Percentiles rank a stretch among this genome's conserved stretches.
These are phyloP conservation scores for Aspergillus nomiae DNA, from an alignment of 2,329 filamentous ascomycete genomes.

Conservation along the genomic window DNA sequence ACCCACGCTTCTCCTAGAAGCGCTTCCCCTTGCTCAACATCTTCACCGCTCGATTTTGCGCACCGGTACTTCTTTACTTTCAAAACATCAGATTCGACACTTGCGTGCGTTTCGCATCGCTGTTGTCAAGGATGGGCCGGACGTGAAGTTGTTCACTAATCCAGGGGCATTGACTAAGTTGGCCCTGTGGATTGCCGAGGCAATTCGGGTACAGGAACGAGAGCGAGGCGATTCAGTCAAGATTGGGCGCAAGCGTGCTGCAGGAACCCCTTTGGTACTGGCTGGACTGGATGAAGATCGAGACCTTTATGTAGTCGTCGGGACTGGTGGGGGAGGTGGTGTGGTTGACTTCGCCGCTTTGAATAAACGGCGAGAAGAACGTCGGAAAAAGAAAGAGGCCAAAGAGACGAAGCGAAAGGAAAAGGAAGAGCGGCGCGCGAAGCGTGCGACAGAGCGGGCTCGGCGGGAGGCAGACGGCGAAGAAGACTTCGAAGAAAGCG, in stretches of 20 bases:
- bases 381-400: constrained; percentile 63
- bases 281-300: constrained; percentile 85
- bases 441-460: constrained; percentile 54
- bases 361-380: constrained; percentile 66
- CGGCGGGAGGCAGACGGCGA: constrained; percentile 57
- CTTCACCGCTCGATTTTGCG: constrained; percentile 90
- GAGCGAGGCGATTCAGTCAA: constrained; percentile 72
- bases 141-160: constrained; percentile 88
- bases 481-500: constrained; percentile 66
- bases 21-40: constrained; percentile 81
- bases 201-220: constrained; percentile 83
- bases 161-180: constrained; percentile 91
- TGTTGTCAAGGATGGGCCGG: constrained; percentile 91
- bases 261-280: constrained; percentile 81
- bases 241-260: constrained; percentile 39
- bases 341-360: constrained; percentile 68
- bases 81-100: constrained; percentile 92
- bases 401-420: constrained; percentile 66
- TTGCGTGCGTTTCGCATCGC: constrained; percentile 91
- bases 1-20: constrained; percentile 64
- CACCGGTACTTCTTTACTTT: constrained; percentile 85
- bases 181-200: constrained; percentile 91
- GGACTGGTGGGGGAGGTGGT: constrained; percentile 82
- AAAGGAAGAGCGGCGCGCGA: constrained; percentile 63
- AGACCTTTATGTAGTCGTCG: constrained; percentile 89